Evolutionary conservation across 2,329 filamentous ascomycete genomes (phyloP).

Genomic region (Pestalotiopsis sp.): DNA sequence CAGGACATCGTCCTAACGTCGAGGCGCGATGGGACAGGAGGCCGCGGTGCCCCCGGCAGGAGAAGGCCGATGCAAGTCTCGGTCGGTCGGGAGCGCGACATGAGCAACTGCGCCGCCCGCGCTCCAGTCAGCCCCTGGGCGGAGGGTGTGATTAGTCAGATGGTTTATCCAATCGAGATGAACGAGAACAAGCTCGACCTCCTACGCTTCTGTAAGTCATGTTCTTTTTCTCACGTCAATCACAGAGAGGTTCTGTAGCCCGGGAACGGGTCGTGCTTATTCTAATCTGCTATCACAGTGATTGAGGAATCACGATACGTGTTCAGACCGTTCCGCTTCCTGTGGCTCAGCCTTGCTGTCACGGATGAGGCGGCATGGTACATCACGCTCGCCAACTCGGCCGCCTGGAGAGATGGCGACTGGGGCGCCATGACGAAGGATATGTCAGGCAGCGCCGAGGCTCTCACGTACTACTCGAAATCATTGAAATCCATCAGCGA

Average conservation of each 20-base stretch:
- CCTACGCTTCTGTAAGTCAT: conserved; percentile 22
- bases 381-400: conserved; percentile 29
- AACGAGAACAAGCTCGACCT: conserved; percentile 22
- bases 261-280: too few relatives aligned
- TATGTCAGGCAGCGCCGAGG: conserved; percentile 21
- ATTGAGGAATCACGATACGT: conserved; percentile 21
- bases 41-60: background rate
- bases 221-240: background rate
- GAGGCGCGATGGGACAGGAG: too few relatives aligned
- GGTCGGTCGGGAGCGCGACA: conserved; percentile 15
- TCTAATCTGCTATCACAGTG: conserved; percentile 15
- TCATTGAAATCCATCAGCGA: conserved; percentile 24
- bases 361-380: conserved; percentile 26
- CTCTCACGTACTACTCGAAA: conserved; percentile 27
- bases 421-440: conserved; percentile 7
- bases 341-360: conserved; percentile 27
- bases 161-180: conserved; percentile 26
- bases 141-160: conserved; percentile 18
- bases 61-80: background rate
- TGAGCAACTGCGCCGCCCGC: background rate
- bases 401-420: conserved; percentile 17
- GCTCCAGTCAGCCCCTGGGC: background rate
- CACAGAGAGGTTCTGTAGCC: too few relatives aligned
- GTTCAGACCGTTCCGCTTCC: conserved; percentile 25
- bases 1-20: too few relatives aligned